phyloP scores from a whole-genome alignment of 306 rosid genomes.

The Malus sylvestris region DNA sequence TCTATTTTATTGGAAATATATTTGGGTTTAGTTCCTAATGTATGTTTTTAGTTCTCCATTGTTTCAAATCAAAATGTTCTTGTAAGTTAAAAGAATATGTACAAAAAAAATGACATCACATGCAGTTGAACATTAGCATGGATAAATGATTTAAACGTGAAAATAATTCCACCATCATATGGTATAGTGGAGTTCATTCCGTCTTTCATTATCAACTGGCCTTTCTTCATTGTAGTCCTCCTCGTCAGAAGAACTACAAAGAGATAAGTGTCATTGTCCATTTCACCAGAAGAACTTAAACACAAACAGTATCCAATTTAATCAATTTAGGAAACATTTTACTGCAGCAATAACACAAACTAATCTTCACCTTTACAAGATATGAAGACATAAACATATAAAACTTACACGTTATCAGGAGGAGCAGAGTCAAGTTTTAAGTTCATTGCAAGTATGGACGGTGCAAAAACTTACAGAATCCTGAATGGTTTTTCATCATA shows the following conservation, averaged over 20 bases:
- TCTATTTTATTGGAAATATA: background rate
- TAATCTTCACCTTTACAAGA: background rate
- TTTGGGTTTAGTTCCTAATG: background rate
- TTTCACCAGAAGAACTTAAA: slow-evolving; percentile 51
- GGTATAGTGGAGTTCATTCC: slow-evolving; percentile 26
- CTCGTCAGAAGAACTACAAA: slow-evolving; percentile 70
- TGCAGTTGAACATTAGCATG: background rate
- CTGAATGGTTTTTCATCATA: no score
- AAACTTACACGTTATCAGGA: slow-evolving; percentile 51
- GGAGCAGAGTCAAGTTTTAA: slow-evolving; percentile 62
- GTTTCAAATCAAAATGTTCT: slow-evolving; percentile 30
- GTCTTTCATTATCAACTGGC: slow-evolving; percentile 60
- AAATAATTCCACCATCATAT: background rate
- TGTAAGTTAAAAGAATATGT: background rate
- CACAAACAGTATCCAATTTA: slow-evolving; percentile 11
- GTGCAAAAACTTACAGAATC: slow-evolving; percentile 18
- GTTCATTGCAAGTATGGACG: slow-evolving; percentile 62
- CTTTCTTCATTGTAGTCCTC: slow-evolving; percentile 53
- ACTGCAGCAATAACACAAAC: background rate
- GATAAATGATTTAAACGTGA: background rate
- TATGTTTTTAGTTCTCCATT: background rate
- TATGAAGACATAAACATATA: background rate
- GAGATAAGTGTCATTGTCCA: slow-evolving; percentile 37
- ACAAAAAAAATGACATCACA: background rate
- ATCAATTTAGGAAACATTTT: background rate